Evolutionary conservation across 2,329 filamentous ascomycete genomes (phyloP), one percentile per base, ranked within the genome.

Genomic region (Myriosclerotinia duriaeana): DNA sequence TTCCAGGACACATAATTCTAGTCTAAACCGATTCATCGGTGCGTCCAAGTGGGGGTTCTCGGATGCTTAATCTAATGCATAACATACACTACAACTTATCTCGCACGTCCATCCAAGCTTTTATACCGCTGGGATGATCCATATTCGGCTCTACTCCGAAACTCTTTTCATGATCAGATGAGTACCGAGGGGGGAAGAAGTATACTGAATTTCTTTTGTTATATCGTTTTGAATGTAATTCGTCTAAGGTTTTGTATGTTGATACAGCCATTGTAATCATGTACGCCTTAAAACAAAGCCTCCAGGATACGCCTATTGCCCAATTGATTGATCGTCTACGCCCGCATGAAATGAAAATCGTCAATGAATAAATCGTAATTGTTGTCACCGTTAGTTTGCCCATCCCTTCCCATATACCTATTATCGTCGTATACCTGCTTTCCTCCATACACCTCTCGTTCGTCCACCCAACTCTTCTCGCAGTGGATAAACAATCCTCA

Each of bases 311-410:
- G 20, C 56, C 30, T 20, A 22, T 38, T 36, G 20, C 8, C 26
- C 26, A 60, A 48, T 36, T 17, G 30, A 60, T 36, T 48, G 20
- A 12, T 48, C 42, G 17, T 12, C 11, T 48, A 36, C 48, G 7
- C 20, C 26, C 12, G 17, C 12, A 48, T 9, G 7, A 48, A 59
- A 36, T 34, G 11, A 46, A 8, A 48, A 36, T 59, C 30, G 26
- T 48, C 5, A 59, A 59, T 59, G 12, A 36, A 55, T 22, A 11
- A 40, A 60, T 36, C 12, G 30, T 60, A 36, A 48, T 60, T 20
- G 8, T 59, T 42, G 12, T 36, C 30, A 26, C 7, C 20, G 5
- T 14, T 17, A 36, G 5, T 2, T 22, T 30, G 26, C 15, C 42
- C 20, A n/a, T 20, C 9, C 26, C 26, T 44, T 6, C 38, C 12